Conservation (phyloP, 2,329 filamentous ascomycete genomes). For the Clonostachys chloroleuca region DNA sequence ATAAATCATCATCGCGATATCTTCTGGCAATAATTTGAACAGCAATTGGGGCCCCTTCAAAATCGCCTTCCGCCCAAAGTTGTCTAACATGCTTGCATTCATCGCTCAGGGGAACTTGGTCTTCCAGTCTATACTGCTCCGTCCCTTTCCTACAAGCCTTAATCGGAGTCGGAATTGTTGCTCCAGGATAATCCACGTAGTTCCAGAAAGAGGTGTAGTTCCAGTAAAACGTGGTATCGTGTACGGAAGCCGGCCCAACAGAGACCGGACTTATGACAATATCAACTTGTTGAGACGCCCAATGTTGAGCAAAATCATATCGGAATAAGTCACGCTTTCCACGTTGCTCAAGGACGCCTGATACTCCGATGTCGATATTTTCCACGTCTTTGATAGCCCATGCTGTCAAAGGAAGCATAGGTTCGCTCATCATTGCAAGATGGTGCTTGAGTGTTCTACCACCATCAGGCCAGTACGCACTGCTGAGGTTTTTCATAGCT, state of each 20-base stretch:
- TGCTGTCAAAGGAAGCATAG: conserved; percentile 16
- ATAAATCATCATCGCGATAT: no score
- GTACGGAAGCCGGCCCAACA: conserved; percentile 10
- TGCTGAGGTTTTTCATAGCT: conserved; percentile 9
- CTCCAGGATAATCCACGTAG: conserved; percentile 18
- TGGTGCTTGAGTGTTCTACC: conserved; percentile 7
- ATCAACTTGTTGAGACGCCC: conserved; percentile 13
- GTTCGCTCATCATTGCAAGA: conserved; percentile 15
- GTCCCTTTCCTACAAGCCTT: not conserved
- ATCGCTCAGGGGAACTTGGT: no score
- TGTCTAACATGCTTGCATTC: no score
- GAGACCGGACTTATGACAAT: conserved; percentile 17
- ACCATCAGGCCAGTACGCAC: conserved; percentile 16
- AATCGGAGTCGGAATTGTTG: conserved; percentile 16
- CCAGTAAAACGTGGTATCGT: conserved; percentile 13
- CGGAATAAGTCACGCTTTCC: not conserved
- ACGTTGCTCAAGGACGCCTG: conserved; percentile 9
- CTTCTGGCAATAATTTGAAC: no score
- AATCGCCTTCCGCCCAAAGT: no score
- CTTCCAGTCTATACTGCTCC: no score
- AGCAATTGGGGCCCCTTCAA: no score
- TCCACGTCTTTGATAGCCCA: conserved; percentile 10
- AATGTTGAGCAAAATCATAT: conserved; percentile 5
- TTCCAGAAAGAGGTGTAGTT: conserved; percentile 24
- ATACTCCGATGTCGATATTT: conserved; percentile 5